Base-by-base conservation (phyloP, 768 basidiomycete genomes). In the Leccinum imitatum region DNA sequence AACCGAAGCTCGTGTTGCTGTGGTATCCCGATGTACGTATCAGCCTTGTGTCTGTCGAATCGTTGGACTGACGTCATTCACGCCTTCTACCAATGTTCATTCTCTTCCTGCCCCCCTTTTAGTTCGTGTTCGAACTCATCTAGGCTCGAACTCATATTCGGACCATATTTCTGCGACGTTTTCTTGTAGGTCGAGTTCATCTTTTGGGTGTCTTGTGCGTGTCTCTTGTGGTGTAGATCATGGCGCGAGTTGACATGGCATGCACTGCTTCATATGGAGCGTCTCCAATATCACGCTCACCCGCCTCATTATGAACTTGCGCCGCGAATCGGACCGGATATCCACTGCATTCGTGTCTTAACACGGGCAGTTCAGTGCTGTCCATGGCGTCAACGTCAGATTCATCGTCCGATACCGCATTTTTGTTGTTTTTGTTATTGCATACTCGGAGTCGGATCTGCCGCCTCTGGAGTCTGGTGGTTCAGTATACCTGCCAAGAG, bases 291-390 rank as follows among this genome's bases (percentile, higher is more conserved):
- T 75, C 6, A 71, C 72, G 15, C 66, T 75, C 2, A 62, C 77
- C 1, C 70, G 67, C 31, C 71, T 78, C 25, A 70, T 78, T 46
- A 46, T 78, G 33, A 71, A 77, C 41, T 53, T 76, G n/a, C 71
- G 77, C 39, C 30, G 69, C 1, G 17, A 69, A 7, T 56, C 67
- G 6, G n/a, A 0, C 21, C n/a, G 50, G 1, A 17, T 30, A 23
- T 9, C 23, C 23, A 25, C 23, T 25, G 23, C 23, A 25, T 25
- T 25, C 4, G 23, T 25, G 23, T 25, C 23, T 25, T 25, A 25
- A 25, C 23, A 25, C 23, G 23, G 23, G 23, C 23, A 25, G 23
- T 25, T 25, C 23, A 25, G 23, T 25, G 23, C 23, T 25, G 23
- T 25, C 23, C 23, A 25, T 25, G 23, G 23, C 23, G 23, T 25